A percentile compares a stretch with the other conserved stretches of the same genome.
Evolutionary conservation across 208 protist species (phyloP).

Genomic region (Leptomonas pyrrhocoris): DNA sequence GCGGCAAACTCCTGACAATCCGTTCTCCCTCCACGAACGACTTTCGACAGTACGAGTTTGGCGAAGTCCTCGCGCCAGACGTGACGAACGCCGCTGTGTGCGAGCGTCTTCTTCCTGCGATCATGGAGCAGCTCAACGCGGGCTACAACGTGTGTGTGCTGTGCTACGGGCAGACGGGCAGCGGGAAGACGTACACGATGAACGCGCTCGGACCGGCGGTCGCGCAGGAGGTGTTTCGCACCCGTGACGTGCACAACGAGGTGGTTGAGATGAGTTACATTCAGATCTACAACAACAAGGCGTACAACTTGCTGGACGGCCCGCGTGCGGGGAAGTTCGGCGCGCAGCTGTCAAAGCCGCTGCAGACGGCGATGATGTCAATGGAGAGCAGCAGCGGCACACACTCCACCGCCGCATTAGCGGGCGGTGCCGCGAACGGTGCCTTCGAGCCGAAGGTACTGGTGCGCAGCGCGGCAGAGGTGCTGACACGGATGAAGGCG

Average conservation of each 20-base stretch:
- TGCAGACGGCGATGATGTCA: slow-evolving; percentile 6
- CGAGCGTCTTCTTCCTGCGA: slow-evolving; percentile 47
- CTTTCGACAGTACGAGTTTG: slow-evolving; percentile 58
- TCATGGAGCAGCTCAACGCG: slow-evolving; percentile 59
- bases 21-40: slow-evolving; percentile 17
- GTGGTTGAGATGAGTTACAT: slow-evolving; percentile 82
- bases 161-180: slow-evolving; percentile 92
- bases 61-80: slow-evolving; percentile 51
- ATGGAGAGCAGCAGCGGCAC: neutral
- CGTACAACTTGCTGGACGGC: slow-evolving; percentile 65
- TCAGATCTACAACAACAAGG: slow-evolving; percentile 75
- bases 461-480: slow-evolving; percentile 42
- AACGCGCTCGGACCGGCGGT: slow-evolving; percentile 63
- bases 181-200: no score
- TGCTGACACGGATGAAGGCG: slow-evolving; percentile 26
- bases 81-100: slow-evolving; percentile 60
- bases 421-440: slow-evolving; percentile 1
- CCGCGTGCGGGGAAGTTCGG: slow-evolving; percentile 20
- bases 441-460: slow-evolving; percentile 55
- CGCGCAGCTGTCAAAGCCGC: slow-evolving; percentile 26
- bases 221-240: slow-evolving; percentile 47
- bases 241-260: slow-evolving; percentile 45
- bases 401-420: slow-evolving; percentile 8
- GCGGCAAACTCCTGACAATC: slow-evolving; percentile 22
- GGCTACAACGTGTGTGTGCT: slow-evolving; percentile 71